Conservation (phyloP, 345 rosid genomes). For the Sonneratia caseolaris region DNA sequence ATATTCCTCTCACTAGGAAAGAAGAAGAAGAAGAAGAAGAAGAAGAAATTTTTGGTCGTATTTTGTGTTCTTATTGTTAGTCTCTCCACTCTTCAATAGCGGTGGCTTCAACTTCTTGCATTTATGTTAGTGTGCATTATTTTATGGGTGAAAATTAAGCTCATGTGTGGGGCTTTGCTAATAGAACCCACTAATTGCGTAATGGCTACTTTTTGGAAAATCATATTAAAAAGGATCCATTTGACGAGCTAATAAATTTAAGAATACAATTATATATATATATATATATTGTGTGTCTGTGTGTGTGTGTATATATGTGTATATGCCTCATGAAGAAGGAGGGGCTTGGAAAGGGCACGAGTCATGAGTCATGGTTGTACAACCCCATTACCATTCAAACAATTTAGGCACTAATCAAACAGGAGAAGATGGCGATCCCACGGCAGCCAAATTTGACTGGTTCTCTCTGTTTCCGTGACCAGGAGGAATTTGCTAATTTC, state of each 20-base stretch:
- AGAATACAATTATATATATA: neutral
- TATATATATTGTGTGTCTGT: neutral
- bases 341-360: neutral
- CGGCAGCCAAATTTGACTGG: neutral
- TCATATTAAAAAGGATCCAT: neutral
- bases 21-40: no score
- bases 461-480: neutral
- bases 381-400: slow-evolving; percentile 2
- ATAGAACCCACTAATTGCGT: slow-evolving; percentile 1
- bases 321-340: neutral
- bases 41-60: no score
- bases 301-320: neutral
- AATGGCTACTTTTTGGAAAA: slow-evolving; percentile 1
- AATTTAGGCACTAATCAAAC: neutral
- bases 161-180: neutral
- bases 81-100: neutral
- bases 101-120: neutral
- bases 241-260: neutral
- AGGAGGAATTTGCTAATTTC: neutral
- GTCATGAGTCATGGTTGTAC: neutral
- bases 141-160: neutral
- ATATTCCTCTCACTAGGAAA: no score
- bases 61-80: neutral
- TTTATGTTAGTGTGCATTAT: neutral
- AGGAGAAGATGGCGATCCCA: neutral